Percentiles rank a stretch among this genome's conserved stretches.
These are phyloP conservation scores for Globisporangium cederbergense DNA, from an alignment of 352 stramenopile genomes.

Conservation along the genomic window DNA sequence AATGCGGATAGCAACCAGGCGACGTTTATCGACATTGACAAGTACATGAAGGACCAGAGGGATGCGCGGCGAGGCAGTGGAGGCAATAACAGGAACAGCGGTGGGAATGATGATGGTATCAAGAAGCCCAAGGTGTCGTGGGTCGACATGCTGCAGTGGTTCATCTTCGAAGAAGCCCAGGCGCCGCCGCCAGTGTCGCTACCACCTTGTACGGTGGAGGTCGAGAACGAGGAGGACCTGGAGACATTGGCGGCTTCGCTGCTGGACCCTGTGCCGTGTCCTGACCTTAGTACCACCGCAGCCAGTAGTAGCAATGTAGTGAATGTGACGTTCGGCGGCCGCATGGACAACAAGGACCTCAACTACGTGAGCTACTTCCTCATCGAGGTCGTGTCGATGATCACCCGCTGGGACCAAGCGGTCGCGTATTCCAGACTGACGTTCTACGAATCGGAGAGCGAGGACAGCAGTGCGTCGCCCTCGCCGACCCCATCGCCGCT, in stretches of 20 bases:
- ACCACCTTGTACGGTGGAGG: constrained; percentile 13
- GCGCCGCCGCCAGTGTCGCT: not conserved
- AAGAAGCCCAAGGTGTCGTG: constrained; percentile 35
- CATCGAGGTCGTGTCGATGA: constrained; percentile 19
- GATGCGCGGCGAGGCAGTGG: constrained; percentile 15
- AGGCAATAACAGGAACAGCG: not conserved
- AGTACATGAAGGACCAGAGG: constrained; percentile 32
- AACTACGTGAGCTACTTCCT: constrained; percentile 27
- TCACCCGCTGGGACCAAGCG: constrained; percentile 20
- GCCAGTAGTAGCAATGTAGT: constrained; percentile 14
- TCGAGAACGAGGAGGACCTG: constrained; percentile 35
- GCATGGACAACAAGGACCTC: constrained; percentile 39
- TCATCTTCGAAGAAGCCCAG: constrained; percentile 20
- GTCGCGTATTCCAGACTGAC: constrained; percentile 13
- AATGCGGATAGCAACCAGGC: not conserved
- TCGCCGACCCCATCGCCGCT: not conserved
- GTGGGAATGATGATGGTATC: not conserved
- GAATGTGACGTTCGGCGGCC: constrained; percentile 43
- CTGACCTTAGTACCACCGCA: not conserved
- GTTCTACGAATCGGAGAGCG: constrained; percentile 9
- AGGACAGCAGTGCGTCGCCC: not conserved
- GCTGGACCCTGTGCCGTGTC: constrained; percentile 24
- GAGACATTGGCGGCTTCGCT: constrained; percentile 23
- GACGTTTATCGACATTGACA: constrained; percentile 22
- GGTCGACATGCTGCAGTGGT: constrained; percentile 50